These are phyloP conservation scores for Gnaphalium uliginosum DNA, from an alignment of 129 eudicot genomes.

Conservation along the genomic window DNA sequence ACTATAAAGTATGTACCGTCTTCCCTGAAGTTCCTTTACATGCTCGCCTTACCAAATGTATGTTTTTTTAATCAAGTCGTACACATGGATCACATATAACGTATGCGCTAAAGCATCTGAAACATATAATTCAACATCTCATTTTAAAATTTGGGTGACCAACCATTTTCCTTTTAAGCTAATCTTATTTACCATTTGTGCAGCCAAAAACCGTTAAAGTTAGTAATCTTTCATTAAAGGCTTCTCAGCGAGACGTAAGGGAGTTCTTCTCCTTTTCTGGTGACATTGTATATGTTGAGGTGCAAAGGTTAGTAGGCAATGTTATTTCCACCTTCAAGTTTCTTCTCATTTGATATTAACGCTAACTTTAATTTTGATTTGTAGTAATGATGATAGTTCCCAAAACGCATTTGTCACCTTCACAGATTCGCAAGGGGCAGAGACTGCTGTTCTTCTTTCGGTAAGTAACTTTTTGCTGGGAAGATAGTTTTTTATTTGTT, in stretches of 20 bases:
- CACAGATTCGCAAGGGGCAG: constrained; percentile 87
- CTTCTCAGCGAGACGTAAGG: constrained; percentile 67
- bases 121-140: constrained; percentile 3
- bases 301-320: constrained; percentile 58
- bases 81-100: not conserved
- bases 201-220: constrained; percentile 79
- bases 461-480: constrained; percentile 36
- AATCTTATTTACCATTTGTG: constrained; percentile 14
- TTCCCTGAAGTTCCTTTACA: constrained; percentile 9
- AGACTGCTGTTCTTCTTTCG: constrained; percentile 89
- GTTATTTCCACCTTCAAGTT: constrained; percentile 4
- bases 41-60: not conserved
- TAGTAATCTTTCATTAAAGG: constrained; percentile 82
- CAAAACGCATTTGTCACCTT: constrained; percentile 86
- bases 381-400: constrained; percentile 65
- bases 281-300: constrained; percentile 77
- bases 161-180: not conserved
- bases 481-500: not conserved
- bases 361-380: constrained; percentile 6
- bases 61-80: not conserved
- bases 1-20: not conserved
- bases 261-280: constrained; percentile 97
- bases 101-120: not conserved
- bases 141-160: not conserved
- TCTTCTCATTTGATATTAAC: not conserved